Conservation (phyloP, 805 yeast genomes). For the Suhomyces sp. region DNA sequence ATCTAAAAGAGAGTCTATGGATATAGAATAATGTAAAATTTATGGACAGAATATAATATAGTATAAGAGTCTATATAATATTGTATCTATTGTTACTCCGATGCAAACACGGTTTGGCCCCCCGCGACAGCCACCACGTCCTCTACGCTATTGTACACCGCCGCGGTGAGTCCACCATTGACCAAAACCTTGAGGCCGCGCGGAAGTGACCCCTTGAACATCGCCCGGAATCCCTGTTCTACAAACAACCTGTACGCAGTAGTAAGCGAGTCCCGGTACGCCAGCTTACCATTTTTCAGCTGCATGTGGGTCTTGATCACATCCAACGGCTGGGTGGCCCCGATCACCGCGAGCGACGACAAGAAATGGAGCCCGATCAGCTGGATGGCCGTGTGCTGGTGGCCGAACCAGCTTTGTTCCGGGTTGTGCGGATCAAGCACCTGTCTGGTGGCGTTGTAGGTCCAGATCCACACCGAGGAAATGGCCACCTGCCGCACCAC, state of each 20-base stretch:
- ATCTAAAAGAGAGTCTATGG: too few relatives aligned
- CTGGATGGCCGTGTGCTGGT: conserved; percentile 37
- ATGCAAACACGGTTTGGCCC: conserved; percentile 29
- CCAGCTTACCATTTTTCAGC: conserved; percentile 57
- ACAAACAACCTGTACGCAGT: conserved; percentile 33
- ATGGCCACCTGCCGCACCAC: conserved; percentile 73
- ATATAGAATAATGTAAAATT: too few relatives aligned
- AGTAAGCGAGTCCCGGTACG: conserved; percentile 61
- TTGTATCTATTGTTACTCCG: too few relatives aligned
- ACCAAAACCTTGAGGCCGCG: conserved; percentile 67
- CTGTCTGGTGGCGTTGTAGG: conserved; percentile 77
- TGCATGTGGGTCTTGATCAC: conserved; percentile 84
- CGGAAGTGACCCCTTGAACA: conserved; percentile 47
- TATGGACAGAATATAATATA: too few relatives aligned
- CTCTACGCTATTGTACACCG: conserved; percentile 59
- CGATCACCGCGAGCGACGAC: conserved; percentile 71
- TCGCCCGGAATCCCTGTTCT: conserved; percentile 28
- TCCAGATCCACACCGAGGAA: conserved; percentile 79
- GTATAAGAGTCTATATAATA: too few relatives aligned
- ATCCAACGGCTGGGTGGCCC: conserved; percentile 84
- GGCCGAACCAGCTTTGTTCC: conserved; percentile 43
- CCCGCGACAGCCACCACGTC: conserved; percentile 39
- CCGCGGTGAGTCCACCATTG: conserved; percentile 67
- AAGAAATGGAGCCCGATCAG: conserved; percentile 53
- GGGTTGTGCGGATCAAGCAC: conserved; percentile 51